Percentiles rank a stretch among this genome's conserved stretches.
Evolutionary conservation across 164 flowering plant genomes (phyloP).

Genomic region (Stephania cephalantha): DNA sequence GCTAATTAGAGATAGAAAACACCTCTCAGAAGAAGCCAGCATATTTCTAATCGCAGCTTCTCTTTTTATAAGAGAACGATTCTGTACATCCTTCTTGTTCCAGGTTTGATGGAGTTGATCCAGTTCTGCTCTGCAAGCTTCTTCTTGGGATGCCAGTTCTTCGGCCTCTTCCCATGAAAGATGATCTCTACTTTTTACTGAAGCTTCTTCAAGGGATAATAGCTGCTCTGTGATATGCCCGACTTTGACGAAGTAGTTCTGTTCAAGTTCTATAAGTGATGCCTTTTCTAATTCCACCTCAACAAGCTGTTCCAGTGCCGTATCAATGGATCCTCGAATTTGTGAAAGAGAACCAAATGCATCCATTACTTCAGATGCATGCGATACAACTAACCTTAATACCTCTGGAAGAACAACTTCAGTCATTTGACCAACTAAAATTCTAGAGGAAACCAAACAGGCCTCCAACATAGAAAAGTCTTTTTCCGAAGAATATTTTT

Average conservation of each 20-base stretch:
- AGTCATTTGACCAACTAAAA: conserved; percentile 52
- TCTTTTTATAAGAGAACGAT: conserved; percentile 54
- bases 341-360: conserved; percentile 83
- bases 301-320: conserved; percentile 75
- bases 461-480: conserved; percentile 56
- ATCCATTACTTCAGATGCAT: conserved; percentile 77
- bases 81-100: conserved; percentile 69
- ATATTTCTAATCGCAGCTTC: conserved; percentile 56
- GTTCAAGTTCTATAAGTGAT: conserved; percentile 70
- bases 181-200: conserved; percentile 81
- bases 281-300: conserved; percentile 70
- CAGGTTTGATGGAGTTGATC: conserved; percentile 81
- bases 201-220: conserved; percentile 91
- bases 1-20: conserved; percentile 44
- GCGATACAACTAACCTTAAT: conserved; percentile 53
- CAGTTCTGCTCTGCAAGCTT: conserved; percentile 84
- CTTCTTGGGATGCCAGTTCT: conserved; percentile 95
- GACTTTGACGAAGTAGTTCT: conserved; percentile 79
- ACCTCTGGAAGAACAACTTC: conserved; percentile 69
- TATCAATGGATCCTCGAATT: conserved; percentile 73
- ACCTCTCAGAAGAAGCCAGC: conserved; percentile 49
- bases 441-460: conserved; percentile 47
- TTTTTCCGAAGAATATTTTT: conserved; percentile 21
- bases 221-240: conserved; percentile 85
- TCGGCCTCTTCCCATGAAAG: conserved; percentile 99